Base-by-base conservation (phyloP, 2,329 filamentous ascomycete species). In the Microthyrium microscopicum region DNA sequence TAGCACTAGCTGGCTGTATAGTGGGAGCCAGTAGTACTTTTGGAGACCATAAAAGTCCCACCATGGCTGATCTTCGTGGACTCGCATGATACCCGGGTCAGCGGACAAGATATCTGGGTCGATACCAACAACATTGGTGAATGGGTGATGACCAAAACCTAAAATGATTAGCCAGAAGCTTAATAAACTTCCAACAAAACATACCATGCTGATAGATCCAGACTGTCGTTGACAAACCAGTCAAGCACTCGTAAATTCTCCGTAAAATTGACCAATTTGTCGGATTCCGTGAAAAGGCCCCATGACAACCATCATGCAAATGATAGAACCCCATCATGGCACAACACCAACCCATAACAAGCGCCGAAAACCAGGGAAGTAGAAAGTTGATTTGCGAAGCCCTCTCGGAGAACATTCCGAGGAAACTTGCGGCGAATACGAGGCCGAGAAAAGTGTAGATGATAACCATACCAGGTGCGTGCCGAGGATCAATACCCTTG, bases 171-270 rank as follows among this genome's bases (percentile, higher is more conserved):
- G n/a, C n/a, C n/a, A n/a, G n/a, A n/a, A n/a, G n/a, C n/a, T n/a
- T n/a, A n/a, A n/a, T n/a, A n/a, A n/a, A n/a, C n/a, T n/a, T n/a
- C n/a, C n/a, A n/a, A n/a, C n/a, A n/a, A n/a, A n/a, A n/a, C n/a
- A n/a, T n/a, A n/a, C 33, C 33, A 20, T 35, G 33, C n/a, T 35
- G 33, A 15, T 35, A 35, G 26, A 35, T 28, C 33, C 33, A 35
- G 6, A 35, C 18, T 2, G 29, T 18, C 4, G 33, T 35, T 8
- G 15, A 29, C 25, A 35, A n/a, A 20, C 33, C 33, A 13, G 33
- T 35, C 16, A 35, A 30, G 33, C 22, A 26, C 26, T 35, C 33
- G 26, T 35, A 35, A 16, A 17, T 15, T 16, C 33, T 13, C 29
- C 33, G 24, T 5, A 35, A 15, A 20, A 26, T 19, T 19, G 18